Conservation (phyloP, 2,329 filamentous ascomycete species). For the Xylariaceae sp. region DNA sequence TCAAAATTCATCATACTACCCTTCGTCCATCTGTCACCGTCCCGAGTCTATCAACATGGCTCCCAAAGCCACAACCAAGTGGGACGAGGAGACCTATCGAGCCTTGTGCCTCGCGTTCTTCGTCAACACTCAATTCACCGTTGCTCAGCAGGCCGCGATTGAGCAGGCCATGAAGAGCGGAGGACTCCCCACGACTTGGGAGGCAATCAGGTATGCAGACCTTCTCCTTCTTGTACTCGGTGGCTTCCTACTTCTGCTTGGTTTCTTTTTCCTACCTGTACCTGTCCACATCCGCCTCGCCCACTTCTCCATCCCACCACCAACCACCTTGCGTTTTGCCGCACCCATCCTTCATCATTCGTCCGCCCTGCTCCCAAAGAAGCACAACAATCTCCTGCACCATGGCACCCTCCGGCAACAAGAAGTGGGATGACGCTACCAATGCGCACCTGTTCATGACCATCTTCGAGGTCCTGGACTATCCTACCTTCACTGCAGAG, state of each 20-base stretch:
- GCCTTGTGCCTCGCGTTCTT: neutral
- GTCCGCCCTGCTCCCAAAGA: neutral
- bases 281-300: neutral
- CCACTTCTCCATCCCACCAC: neutral
- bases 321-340: neutral
- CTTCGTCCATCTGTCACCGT: neutral
- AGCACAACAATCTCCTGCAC: neutral
- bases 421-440: slow-evolving; percentile 18
- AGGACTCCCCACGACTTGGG: slow-evolving; percentile 14
- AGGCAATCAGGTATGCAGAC: slow-evolving; percentile 15
- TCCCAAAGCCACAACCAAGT: neutral
- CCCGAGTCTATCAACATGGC: neutral
- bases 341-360: neutral
- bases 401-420: slow-evolving; percentile 10
- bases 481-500: slow-evolving; percentile 15
- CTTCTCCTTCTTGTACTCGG: slow-evolving; percentile 3
- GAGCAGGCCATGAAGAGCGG: slow-evolving; percentile 7
- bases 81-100: neutral
- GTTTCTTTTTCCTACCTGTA: neutral
- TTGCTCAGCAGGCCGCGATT: slow-evolving; percentile 9
- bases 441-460: slow-evolving; percentile 20
- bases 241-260: neutral
- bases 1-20: neutral
- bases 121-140: slow-evolving; percentile 7
- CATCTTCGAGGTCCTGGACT: slow-evolving; percentile 16